phyloP scores from a whole-genome alignment of 306 rosid genomes.

The Calophaca sinica region DNA sequence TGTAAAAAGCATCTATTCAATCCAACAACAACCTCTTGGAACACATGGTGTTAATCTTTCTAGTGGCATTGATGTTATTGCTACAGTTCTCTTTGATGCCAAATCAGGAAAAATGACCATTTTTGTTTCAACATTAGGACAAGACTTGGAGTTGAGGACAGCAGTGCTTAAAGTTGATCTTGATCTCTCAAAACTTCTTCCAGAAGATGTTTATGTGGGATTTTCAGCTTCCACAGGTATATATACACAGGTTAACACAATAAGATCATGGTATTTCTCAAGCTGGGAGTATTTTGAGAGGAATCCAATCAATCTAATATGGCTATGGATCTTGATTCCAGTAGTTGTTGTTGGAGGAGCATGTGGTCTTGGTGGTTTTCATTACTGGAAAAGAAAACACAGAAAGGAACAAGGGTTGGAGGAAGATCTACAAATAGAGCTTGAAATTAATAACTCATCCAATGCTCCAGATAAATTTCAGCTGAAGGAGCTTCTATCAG shows the following conservation, averaged over 20 bases:
- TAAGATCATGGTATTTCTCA: slow-evolving; percentile 2
- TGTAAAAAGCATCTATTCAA: slow-evolving; percentile 8
- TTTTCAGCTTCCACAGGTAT: slow-evolving; percentile 7
- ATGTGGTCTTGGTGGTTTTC: neutral
- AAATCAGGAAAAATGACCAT: neutral
- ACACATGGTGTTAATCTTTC: slow-evolving; percentile 19
- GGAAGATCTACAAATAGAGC: slow-evolving; percentile 25
- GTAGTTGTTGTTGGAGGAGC: slow-evolving; percentile 19
- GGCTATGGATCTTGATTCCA: slow-evolving; percentile 33
- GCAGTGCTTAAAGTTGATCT: neutral
- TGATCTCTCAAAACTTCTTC: slow-evolving; percentile 3
- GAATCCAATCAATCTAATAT: neutral
- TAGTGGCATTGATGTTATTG: neutral
- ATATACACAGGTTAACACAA: neutral
- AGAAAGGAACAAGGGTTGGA: neutral
- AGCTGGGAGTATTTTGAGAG: slow-evolving; percentile 9
- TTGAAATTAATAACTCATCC: neutral
- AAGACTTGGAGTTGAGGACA: neutral
- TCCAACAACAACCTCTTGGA: slow-evolving; percentile 3
- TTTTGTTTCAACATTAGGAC: neutral
- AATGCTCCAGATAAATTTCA: slow-evolving; percentile 8
- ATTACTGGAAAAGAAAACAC: neutral
- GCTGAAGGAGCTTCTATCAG: neutral
- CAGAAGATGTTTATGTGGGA: slow-evolving; percentile 17
- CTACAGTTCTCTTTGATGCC: slow-evolving; percentile 7